Conservation (phyloP, 208 protist species). For the Naegleria gruberi region DNA sequence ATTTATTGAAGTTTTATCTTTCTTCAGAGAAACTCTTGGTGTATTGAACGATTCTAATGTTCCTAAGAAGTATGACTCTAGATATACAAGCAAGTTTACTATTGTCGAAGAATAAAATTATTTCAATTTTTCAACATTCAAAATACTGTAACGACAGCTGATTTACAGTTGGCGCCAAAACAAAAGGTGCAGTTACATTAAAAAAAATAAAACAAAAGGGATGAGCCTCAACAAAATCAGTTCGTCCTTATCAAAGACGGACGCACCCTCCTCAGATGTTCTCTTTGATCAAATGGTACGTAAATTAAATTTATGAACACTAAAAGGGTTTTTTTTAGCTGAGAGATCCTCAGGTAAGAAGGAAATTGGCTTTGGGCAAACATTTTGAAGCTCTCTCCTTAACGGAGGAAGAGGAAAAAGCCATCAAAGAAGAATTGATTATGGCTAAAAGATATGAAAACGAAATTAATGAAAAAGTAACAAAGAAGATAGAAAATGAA, state of each 20-base stretch:
- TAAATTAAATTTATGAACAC: not conserved
- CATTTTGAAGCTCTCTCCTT: not conserved
- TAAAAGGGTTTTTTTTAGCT: not conserved
- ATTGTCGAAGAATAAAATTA: not conserved
- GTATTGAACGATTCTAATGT: not conserved
- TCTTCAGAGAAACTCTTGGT: not conserved
- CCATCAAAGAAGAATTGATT: not conserved
- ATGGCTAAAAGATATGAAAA: slow-evolving; percentile 4
- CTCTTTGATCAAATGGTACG: not conserved
- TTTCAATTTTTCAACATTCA: no score
- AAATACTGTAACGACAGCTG: no score
- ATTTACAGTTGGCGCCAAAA: not conserved
- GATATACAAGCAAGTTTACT: not conserved
- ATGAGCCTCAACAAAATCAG: not conserved
- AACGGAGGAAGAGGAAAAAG: not conserved
- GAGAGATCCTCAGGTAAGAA: not conserved
- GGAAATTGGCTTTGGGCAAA: not conserved
- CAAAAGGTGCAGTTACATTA: no score
- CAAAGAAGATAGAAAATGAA: not conserved
- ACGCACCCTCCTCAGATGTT: not conserved
- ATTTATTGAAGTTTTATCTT: not conserved
- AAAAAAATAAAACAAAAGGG: no score
- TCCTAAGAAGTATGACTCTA: not conserved
- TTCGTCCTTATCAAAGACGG: not conserved
- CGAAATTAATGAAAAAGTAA: not conserved